A percentile compares a stretch with the other conserved stretches of the same genome.
Conservation (phyloP, 768 basidiomycete species). For the Stropharia rugosoannulata region DNA sequence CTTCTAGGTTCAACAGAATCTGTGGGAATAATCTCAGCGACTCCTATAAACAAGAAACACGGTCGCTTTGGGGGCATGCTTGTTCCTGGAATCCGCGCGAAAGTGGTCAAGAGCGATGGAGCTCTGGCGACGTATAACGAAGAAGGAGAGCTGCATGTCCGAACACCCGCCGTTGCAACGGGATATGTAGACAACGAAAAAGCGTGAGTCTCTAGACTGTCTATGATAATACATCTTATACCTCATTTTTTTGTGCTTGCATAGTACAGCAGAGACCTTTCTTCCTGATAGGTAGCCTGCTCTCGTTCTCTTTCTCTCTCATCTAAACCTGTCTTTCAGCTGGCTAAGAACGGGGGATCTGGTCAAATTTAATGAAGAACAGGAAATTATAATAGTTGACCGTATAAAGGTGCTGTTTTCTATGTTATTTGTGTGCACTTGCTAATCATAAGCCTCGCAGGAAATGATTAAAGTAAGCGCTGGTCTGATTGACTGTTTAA, state of each 20-base stretch:
- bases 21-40: slow-evolving; percentile 4
- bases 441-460: background rate
- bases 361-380: slow-evolving; percentile 5
- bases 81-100: slow-evolving; percentile 1
- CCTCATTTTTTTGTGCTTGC: background rate
- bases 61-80: slow-evolving; percentile 5
- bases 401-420: slow-evolving; percentile 5
- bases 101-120: slow-evolving; percentile 5
- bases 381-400: slow-evolving; percentile 9
- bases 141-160: slow-evolving; percentile 8
- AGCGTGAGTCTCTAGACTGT: slow-evolving; percentile 1
- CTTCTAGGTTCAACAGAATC: background rate
- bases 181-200: slow-evolving; percentile 8
- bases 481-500: background rate
- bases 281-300: background rate
- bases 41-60: slow-evolving; percentile 3
- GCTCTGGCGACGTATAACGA: slow-evolving; percentile 5
- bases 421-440: background rate
- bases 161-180: slow-evolving; percentile 2
- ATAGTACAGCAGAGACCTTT: slow-evolving; percentile 5
- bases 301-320: background rate
- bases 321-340: background rate
- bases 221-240: background rate
- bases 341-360: slow-evolving; percentile 10
- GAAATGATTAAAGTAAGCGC: slow-evolving; percentile 3